Conservation (phyloP, 2,329 filamentous ascomycete genomes). For the Ceratocystis variospora region DNA sequence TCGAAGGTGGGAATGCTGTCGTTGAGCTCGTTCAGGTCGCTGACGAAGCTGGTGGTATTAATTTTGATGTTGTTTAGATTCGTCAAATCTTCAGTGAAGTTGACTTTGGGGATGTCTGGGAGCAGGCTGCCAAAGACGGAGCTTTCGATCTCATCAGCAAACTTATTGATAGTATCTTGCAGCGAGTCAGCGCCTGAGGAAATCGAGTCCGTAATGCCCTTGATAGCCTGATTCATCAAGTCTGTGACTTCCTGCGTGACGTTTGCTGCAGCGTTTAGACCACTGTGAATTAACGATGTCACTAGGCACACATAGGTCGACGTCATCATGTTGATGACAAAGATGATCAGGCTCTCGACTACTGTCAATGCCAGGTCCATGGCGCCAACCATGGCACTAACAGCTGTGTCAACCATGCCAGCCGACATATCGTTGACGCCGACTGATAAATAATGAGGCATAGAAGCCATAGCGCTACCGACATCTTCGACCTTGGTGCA, state of each 20-base stretch:
- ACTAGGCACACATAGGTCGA: constrained; percentile 84
- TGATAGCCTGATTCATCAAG: constrained; percentile 36
- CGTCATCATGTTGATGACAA: constrained; percentile 82
- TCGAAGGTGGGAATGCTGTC: constrained; percentile 68
- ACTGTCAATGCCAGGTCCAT: constrained; percentile 67
- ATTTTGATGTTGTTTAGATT: constrained; percentile 58
- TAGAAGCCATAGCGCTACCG: constrained; percentile 90
- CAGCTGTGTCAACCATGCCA: constrained; percentile 62
- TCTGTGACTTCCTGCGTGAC: constrained; percentile 40
- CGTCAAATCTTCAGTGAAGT: constrained; percentile 51
- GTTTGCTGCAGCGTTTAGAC: constrained; percentile 51
- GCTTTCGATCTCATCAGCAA: constrained; percentile 32
- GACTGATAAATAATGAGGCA: constrained; percentile 85
- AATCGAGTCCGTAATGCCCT: constrained; percentile 44
- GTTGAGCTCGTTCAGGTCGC: constrained; percentile 59
- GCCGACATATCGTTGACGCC: constrained; percentile 82
- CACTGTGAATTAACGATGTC: constrained; percentile 66
- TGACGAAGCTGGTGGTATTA: constrained; percentile 49
- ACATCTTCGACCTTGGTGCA: constrained; percentile 87
- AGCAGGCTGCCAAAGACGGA: constrained; percentile 38
- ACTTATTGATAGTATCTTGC: constrained; percentile 35
- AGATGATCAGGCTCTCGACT: constrained; percentile 77
- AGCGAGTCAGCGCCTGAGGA: constrained; percentile 42
- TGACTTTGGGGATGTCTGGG: constrained; percentile 37
- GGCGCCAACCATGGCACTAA: constrained; percentile 66